Base-by-base conservation (phyloP, 2,329 filamentous ascomycete genomes). In the Pseudogymnoascus sp. region DNA sequence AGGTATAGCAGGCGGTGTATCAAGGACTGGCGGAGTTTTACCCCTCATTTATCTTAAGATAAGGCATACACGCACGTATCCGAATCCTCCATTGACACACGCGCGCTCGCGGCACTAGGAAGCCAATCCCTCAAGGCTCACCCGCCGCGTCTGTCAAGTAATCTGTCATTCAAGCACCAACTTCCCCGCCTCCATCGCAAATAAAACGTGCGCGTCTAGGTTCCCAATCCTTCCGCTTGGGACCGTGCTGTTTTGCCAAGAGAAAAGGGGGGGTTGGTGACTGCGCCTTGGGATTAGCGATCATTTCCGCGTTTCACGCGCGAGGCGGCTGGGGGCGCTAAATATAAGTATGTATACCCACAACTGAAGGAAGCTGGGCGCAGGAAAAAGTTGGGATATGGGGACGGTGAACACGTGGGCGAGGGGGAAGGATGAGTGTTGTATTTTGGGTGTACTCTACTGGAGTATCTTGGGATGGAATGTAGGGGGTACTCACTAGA, bases 281-380 rank as follows among this genome's bases (percentile, higher is more conserved):
- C 39, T 41, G 39, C 39, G 39, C 17, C 17, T 41, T 2, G 13
- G 13, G 24, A n/a, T 47, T 47, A 31, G 41, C 44, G 44, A 50
- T 50, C 44, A 31, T 50, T 50, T 50, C 44, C 44, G 44, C 44
- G 44, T 31, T 50, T 31, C 44, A n/a, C 44, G 24, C 44, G 26
- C 24, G 26, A 15, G 44, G 44, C 44, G 44, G 44, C 44, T 50
- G 44, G 44, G 44, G 26, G 44, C 44, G 44, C 44, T 31, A 50
- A 50, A 50, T 50, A 50, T 50, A 50, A 50, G n/a, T 50, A 1
- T 31, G 44, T 21, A 26, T 47, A 21, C 5, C 24, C 41, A 21
- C 17, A 3, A 6, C 4, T 13, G 44, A 50, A 50, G 44, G 44
- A 50, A 31, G 26, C 8, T 50, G 44, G 44, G 24, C 26, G n/a